Conservation (phyloP, 108 stramenopile genomes). For the Conticribra weissflogii region DNA sequence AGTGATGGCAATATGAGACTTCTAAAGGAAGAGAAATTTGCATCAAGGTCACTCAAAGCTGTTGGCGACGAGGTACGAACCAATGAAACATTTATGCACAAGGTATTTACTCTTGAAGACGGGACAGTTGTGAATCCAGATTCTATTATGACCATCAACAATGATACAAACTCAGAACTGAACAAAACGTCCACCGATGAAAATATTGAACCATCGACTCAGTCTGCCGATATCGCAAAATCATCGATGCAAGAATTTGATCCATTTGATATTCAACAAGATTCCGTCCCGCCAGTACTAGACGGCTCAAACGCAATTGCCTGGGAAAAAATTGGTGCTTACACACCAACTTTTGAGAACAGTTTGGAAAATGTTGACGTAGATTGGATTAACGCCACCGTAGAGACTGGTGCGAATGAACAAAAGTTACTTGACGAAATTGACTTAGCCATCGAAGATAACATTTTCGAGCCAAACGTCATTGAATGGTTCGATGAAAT, state of each 20-base stretch:
- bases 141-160: slow-evolving; percentile 12
- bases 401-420: neutral
- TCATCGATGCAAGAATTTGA: neutral
- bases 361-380: slow-evolving; percentile 21
- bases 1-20: slow-evolving; percentile 26
- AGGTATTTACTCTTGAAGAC: slow-evolving; percentile 25
- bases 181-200: neutral
- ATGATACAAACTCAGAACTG: neutral
- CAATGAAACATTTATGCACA: slow-evolving; percentile 1
- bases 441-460: slow-evolving; percentile 29
- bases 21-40: slow-evolving; percentile 2
- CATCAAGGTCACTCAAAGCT: neutral
- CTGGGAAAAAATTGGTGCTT: slow-evolving; percentile 22
- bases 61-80: neutral
- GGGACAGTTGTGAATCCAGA: slow-evolving; percentile 16
- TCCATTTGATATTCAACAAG: neutral
- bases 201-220: neutral
- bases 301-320: slow-evolving; percentile 12
- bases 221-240: neutral
- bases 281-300: slow-evolving; percentile 3
- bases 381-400: neutral
- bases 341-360: slow-evolving; percentile 34
- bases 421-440: slow-evolving; percentile 16
- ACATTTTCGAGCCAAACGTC: slow-evolving; percentile 12
- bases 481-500: slow-evolving; percentile 67